Evolutionary conservation across 2,329 filamentous ascomycete genomes (phyloP).

Genomic region (Amylocarpus encephaloides): DNA sequence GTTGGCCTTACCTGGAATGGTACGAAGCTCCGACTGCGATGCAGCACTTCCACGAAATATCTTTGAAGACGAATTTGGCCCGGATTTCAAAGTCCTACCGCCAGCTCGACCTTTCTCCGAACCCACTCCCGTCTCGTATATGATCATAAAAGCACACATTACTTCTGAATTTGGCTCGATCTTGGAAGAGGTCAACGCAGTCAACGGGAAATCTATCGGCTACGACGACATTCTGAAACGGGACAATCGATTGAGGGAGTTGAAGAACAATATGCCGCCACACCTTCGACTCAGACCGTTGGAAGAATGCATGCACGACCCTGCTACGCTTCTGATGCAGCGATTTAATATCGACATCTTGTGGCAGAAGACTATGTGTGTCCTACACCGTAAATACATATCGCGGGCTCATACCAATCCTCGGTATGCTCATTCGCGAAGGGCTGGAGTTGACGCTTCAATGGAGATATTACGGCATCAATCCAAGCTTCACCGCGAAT

Average conservation of each 20-base stretch:
- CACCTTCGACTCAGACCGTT: slow-evolving; percentile 71
- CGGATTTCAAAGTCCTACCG: slow-evolving; percentile 61
- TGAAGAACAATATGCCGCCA: slow-evolving; percentile 65
- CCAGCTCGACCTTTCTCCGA: slow-evolving; percentile 61
- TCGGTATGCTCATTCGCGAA: slow-evolving; percentile 77
- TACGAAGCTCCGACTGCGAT: slow-evolving; percentile 68
- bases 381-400: slow-evolving; percentile 84
- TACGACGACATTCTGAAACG: slow-evolving; percentile 61
- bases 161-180: slow-evolving; percentile 66
- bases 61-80: slow-evolving; percentile 73
- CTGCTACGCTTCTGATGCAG: slow-evolving; percentile 79
- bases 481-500: slow-evolving; percentile 67
- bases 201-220: slow-evolving; percentile 44
- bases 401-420: slow-evolving; percentile 70
- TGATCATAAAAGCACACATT: slow-evolving; percentile 63
- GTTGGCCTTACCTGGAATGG: slow-evolving; percentile 55
- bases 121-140: slow-evolving; percentile 70
- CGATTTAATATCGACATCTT: slow-evolving; percentile 79
- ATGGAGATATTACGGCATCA: slow-evolving; percentile 76
- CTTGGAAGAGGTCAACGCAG: slow-evolving; percentile 55
- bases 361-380: slow-evolving; percentile 81
- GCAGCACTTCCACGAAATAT: slow-evolving; percentile 70
- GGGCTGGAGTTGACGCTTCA: slow-evolving; percentile 78
- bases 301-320: slow-evolving; percentile 67
- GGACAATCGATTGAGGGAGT: slow-evolving; percentile 54